A percentile compares a stretch with the other conserved stretches of the same genome.
Conservation (phyloP, 2,329 filamentous ascomycete genomes). For the Ceratocystis albifundus region DNA sequence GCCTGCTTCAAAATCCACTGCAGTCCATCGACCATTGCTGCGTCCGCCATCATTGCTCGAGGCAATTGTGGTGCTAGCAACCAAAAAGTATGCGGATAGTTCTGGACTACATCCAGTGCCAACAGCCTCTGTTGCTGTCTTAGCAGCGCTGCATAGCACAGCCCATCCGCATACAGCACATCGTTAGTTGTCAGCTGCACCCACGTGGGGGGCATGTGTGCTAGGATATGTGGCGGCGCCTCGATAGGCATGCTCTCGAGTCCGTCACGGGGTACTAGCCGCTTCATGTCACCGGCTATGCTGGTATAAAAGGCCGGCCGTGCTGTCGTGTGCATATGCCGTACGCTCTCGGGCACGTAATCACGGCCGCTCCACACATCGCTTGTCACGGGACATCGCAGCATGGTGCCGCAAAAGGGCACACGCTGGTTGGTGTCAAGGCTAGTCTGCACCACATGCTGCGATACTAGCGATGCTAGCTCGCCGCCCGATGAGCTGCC, state of each 20-base stretch:
- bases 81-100: conserved; percentile 45
- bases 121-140: conserved; percentile 33
- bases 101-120: conserved; percentile 34
- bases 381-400: conserved; percentile 40
- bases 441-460: conserved; percentile 26
- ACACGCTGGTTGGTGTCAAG: conserved; percentile 25
- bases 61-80: conserved; percentile 36
- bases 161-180: conserved; percentile 40
- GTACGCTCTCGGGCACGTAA: conserved; percentile 32
- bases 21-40: conserved; percentile 34
- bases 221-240: conserved; percentile 27
- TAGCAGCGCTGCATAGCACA: conserved; percentile 39
- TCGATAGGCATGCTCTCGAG: conserved; percentile 36
- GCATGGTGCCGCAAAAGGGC: conserved; percentile 31
- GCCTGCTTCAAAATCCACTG: conserved; percentile 30
- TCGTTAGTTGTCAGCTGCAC: conserved; percentile 43
- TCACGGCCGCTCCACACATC: conserved; percentile 33
- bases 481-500: conserved; percentile 41
- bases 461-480: conserved; percentile 36
- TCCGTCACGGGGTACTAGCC: conserved; percentile 33
- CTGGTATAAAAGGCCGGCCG: conserved; percentile 32
- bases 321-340: conserved; percentile 33
- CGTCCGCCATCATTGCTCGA: conserved; percentile 34
- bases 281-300: conserved; percentile 29
- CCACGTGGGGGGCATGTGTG: conserved; percentile 34